Percentiles rank a stretch among this genome's conserved stretches.
Conservation (phyloP, 2,329 filamentous ascomycete species). For the Pezicula carpinea region DNA sequence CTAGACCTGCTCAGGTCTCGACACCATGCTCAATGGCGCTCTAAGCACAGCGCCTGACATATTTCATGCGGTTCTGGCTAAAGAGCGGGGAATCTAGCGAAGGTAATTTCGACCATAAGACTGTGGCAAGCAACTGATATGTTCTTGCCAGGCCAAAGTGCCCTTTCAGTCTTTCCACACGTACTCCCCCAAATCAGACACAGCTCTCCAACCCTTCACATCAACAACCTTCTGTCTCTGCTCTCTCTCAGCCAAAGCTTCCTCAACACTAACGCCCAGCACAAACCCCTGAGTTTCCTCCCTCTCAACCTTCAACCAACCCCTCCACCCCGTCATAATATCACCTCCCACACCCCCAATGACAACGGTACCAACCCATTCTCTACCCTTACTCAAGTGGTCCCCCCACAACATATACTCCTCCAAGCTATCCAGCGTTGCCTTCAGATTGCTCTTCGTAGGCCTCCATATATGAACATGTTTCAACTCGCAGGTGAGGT, state of each 20-base stretch:
- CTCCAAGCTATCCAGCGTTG: conserved; percentile 21
- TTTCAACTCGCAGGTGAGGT: conserved; percentile 16
- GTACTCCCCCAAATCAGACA: conserved; percentile 17
- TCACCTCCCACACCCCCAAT: conserved; percentile 17
- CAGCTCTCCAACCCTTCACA: conserved; percentile 20
- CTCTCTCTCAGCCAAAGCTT: conserved; percentile 21
- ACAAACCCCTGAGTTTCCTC: conserved; percentile 18
- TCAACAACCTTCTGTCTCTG: conserved; percentile 16
- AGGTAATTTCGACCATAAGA: no score
- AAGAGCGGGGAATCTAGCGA: no score
- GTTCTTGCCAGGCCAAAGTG: no score
- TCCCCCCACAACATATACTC: conserved; percentile 25
- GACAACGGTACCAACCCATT: conserved; percentile 25
- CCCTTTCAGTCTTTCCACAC: neutral
- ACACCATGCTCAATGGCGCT: no score
- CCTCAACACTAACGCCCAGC: conserved; percentile 23
- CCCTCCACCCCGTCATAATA: conserved; percentile 22
- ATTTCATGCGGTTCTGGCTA: no score
- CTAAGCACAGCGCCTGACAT: no score
- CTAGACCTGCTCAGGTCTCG: no score
- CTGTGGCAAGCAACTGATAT: no score
- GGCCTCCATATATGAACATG: conserved; percentile 27
- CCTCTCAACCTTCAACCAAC: conserved; percentile 26
- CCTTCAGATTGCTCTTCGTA: conserved; percentile 11
- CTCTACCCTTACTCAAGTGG: conserved; percentile 21